phyloP scores from a whole-genome alignment of 1,139 yeast species.

The Hyphopichia buzzinii region DNA sequence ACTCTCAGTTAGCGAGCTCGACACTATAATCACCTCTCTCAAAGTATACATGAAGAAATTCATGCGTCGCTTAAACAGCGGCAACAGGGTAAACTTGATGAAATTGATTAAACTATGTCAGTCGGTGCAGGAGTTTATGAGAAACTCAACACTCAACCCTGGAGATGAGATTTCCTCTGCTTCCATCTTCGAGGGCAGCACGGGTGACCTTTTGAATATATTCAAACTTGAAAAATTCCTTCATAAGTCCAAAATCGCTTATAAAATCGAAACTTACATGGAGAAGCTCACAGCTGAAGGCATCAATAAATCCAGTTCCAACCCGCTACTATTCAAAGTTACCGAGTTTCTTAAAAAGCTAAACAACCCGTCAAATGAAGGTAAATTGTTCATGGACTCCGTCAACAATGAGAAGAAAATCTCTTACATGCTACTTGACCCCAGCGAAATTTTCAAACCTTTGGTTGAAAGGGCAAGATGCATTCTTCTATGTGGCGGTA shows the following conservation, averaged over 20 bases:
- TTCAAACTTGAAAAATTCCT: slow-evolving; percentile 66
- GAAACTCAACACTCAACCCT: slow-evolving; percentile 29
- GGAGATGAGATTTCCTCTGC: slow-evolving; percentile 54
- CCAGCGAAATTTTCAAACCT: slow-evolving; percentile 67
- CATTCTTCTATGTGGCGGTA: slow-evolving; percentile 88
- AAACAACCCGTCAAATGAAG: slow-evolving; percentile 77
- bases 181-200: slow-evolving; percentile 56
- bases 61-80: slow-evolving; percentile 61
- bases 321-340: slow-evolving; percentile 66
- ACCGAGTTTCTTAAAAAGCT: slow-evolving; percentile 63
- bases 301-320: slow-evolving; percentile 18
- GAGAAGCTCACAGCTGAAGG: slow-evolving; percentile 26
- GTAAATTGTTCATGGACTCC: slow-evolving; percentile 70
- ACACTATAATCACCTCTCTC: slow-evolving; percentile 43
- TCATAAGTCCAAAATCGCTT: slow-evolving; percentile 71
- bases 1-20: slow-evolving; percentile 51
- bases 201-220: slow-evolving; percentile 72
- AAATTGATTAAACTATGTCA: slow-evolving; percentile 62
- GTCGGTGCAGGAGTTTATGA: slow-evolving; percentile 47
- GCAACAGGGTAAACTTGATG: slow-evolving; percentile 67
- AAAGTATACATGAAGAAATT: slow-evolving; percentile 60
- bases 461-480: slow-evolving; percentile 67
- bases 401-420: slow-evolving; percentile 29
- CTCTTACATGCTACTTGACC: slow-evolving; percentile 77
- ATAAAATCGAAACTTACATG: slow-evolving; percentile 75